These are phyloP conservation scores for Backusella psychrophila DNA, from an alignment of 192 early-diverging fungal species.

Conservation along the genomic window DNA sequence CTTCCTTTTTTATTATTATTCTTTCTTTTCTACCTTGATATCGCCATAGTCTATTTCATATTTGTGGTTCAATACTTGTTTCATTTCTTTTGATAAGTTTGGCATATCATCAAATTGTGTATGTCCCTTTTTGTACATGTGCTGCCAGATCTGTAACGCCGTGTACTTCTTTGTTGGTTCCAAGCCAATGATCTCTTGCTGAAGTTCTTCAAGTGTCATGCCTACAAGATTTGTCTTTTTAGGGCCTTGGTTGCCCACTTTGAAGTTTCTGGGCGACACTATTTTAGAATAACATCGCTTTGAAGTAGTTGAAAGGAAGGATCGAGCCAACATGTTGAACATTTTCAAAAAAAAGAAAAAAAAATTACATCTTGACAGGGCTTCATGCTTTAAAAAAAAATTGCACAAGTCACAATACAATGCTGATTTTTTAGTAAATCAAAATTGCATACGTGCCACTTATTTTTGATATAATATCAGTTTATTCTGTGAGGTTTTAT, in stretches of 20 bases:
- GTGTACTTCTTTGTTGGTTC: constrained; percentile 39
- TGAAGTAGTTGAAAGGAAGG: background rate
- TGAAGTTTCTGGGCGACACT: constrained; percentile 5
- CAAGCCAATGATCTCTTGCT: constrained; percentile 29
- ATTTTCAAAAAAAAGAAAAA: background rate
- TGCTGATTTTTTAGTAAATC: too few relatives aligned
- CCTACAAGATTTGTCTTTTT: constrained; percentile 48
- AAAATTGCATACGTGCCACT: too few relatives aligned
- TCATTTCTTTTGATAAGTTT: constrained; percentile 51
- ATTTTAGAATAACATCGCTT: constrained; percentile 9
- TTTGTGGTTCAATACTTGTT: constrained; percentile 41
- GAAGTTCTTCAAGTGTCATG: constrained; percentile 30
- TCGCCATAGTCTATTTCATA: constrained; percentile 59
- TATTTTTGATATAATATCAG: too few relatives aligned
- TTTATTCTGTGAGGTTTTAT: too few relatives aligned
- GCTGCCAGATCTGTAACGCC: constrained; percentile 42
- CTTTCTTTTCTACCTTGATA: constrained; percentile 38
- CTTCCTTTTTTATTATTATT: background rate
- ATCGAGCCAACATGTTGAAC: background rate
- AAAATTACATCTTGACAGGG: background rate
- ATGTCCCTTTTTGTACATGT: constrained; percentile 52
- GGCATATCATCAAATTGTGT: constrained; percentile 68
- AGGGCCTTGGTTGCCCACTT: background rate
- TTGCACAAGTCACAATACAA: too few relatives aligned
- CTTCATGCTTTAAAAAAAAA: background rate